These are phyloP conservation scores for Meira miltonrushii DNA, from an alignment of 1,284 basidiomycete species.

Conservation along the genomic window DNA sequence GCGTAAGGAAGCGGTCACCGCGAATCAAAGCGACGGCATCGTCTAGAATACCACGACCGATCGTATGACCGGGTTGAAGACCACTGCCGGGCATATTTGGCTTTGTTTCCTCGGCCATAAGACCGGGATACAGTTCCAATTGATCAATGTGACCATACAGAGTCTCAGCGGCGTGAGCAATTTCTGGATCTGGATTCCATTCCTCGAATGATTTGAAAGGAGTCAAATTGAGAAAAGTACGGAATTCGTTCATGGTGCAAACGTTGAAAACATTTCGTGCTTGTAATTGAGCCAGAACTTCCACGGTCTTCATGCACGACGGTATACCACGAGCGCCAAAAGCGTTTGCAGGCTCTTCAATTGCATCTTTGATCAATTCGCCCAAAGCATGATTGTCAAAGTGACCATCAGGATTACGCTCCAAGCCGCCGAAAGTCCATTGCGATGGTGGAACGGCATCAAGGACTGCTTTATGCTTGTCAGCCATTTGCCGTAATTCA, in stretches of 20 bases:
- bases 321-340: constrained; percentile 77
- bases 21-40: constrained; percentile 81
- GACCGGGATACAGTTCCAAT: constrained; percentile 66
- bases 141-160: constrained; percentile 60
- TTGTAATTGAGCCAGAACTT: constrained; percentile 74
- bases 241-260: constrained; percentile 79
- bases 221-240: constrained; percentile 53
- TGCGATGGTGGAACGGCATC: constrained; percentile 48
- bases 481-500: constrained; percentile 61
- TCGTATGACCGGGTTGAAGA: constrained; percentile 70
- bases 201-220: constrained; percentile 59
- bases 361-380: constrained; percentile 32
- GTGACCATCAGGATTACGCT: constrained; percentile 62
- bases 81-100: constrained; percentile 71
- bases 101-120: constrained; percentile 66
- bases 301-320: constrained; percentile 67
- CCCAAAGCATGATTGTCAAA: constrained; percentile 73
- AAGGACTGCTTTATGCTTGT: constrained; percentile 14
- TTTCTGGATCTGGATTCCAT: constrained; percentile 72
- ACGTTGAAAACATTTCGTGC: constrained; percentile 69
- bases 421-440: constrained; percentile 63
- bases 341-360: constrained; percentile 65
- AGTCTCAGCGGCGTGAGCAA: constrained; percentile 69
- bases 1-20: constrained; percentile 74
- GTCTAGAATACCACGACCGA: constrained; percentile 76